Base-by-base conservation (phyloP, 192 early-diverging fungal genomes). In the Coemansia sp. region DNA sequence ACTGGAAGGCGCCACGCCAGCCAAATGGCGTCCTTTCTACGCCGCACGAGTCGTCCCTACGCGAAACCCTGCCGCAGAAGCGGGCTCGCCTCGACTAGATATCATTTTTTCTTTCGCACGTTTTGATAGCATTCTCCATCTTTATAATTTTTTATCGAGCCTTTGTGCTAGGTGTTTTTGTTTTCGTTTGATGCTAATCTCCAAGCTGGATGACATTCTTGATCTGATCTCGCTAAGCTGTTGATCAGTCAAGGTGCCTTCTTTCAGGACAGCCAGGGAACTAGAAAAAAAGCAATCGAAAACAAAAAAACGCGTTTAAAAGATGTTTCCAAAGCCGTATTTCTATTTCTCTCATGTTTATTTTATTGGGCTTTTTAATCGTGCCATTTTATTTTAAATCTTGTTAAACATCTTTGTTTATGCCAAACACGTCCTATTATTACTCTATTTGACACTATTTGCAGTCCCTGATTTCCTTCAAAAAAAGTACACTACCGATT, bases 11-110 rank as follows among this genome's bases (percentile, higher is more conserved):
- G 39, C 39, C 39, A 42, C 39, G 39, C 29, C 49, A 28, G 39
- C 48, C 22, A 7, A 51, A 28, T 22, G n/a, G 22, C 36, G 39
- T 19, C 22, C 27, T 19, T 16, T 36, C 58, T 16, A 14, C 19
- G n/a, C 54, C 58, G 9, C 61, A 53, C 22, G 60, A 66, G 68
- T 75, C 74, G 34, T 75, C 74, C 29, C 58, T 75, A 28, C 74
- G 74, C 57, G 68, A 66, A n/a, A 75, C 74, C 1, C 47, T 75
- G 25, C 48, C 74, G 27, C 27, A 49, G 22, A 74, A 74, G 47
- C 72, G 72, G n/a, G 28, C 51, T 24, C 56, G 68, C 2, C 19
- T 60, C 11, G 49, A 47, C 1, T 67, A 67, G 23, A 42, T 9
- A 42, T 14, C 39, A 9, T 42, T 10, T 3, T 42, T 16, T 42